A percentile compares a stretch with the other conserved stretches of the same genome.
These are phyloP conservation scores for Populus tomentosa DNA, from an alignment of 441 rosid species.

Conservation along the genomic window DNA sequence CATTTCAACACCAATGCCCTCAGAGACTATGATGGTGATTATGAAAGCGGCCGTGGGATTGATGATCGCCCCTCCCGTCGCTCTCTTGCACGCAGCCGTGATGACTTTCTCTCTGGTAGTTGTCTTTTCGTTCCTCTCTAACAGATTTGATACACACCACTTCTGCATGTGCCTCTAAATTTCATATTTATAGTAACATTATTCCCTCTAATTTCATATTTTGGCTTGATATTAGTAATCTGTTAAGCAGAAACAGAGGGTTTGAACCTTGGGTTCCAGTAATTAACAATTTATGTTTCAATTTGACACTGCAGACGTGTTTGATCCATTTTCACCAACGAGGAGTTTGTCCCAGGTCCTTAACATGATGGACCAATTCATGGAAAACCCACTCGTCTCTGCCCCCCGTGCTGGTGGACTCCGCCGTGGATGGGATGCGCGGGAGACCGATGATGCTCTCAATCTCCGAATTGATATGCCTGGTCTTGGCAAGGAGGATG, in stretches of 20 bases:
- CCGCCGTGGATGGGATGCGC: slow-evolving; percentile 53
- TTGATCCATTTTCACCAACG: slow-evolving; percentile 55
- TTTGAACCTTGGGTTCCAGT: neutral
- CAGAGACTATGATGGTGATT: slow-evolving; percentile 27
- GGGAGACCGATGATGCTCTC: slow-evolving; percentile 48
- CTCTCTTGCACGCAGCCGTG: slow-evolving; percentile 31
- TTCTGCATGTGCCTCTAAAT: neutral
- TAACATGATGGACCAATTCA: slow-evolving; percentile 49
- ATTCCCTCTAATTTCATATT: neutral
- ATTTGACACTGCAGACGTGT: slow-evolving; percentile 33
- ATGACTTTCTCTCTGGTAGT: slow-evolving; percentile 51
- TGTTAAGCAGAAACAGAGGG: neutral
- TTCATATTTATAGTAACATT: neutral
- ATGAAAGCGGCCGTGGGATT: slow-evolving; percentile 12
- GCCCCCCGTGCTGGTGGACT: slow-evolving; percentile 24
- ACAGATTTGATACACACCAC: neutral
- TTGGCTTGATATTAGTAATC: neutral
- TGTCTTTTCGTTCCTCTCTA: slow-evolving; percentile 3
- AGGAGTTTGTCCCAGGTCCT: slow-evolving; percentile 61
- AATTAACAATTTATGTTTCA: neutral
- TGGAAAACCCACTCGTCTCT: slow-evolving; percentile 45
- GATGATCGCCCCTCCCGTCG: slow-evolving; percentile 28
- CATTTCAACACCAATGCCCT: slow-evolving; percentile 55
- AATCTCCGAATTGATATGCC: slow-evolving; percentile 49
- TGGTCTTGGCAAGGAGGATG: slow-evolving; percentile 41